Conservation (phyloP, 169 alveolate species). For the Eimeria falciformis region DNA sequence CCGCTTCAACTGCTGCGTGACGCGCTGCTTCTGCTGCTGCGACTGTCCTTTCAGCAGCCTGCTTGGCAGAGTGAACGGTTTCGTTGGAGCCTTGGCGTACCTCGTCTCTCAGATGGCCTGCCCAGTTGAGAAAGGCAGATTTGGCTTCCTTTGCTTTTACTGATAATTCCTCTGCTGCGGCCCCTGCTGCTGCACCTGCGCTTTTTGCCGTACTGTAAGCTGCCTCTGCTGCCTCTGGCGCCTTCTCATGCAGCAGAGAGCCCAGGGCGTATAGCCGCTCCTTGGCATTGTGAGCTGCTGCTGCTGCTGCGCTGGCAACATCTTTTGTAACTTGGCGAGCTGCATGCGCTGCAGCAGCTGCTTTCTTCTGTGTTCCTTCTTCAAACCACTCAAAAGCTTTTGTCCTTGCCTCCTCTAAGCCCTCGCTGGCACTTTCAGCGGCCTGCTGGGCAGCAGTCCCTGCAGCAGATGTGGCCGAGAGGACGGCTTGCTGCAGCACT, state of each 20-base stretch:
- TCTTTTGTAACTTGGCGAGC: conserved; percentile 4
- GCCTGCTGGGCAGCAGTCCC: not conserved
- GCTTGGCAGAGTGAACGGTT: not conserved
- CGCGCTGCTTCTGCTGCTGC: conserved; percentile 36
- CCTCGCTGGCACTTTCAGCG: not conserved
- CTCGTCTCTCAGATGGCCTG: not conserved
- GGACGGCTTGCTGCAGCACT: conserved; percentile 30
- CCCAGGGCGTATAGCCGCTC: conserved; percentile 9
- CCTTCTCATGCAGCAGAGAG: conserved; percentile 1
- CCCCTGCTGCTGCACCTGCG: conserved; percentile 43
- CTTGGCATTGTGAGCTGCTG: conserved; percentile 25
- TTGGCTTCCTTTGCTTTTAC: conserved; percentile 14
- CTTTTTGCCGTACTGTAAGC: not conserved
- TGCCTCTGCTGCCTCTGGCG: conserved; percentile 46
- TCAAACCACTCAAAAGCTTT: not conserved
- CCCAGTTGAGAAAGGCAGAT: not conserved
- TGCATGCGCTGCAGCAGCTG: not conserved
- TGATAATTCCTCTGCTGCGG: conserved; percentile 39
- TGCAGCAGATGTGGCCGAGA: not conserved
- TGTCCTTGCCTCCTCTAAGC: not conserved
- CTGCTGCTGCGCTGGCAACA: conserved; percentile 33
- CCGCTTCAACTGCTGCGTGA: not conserved
- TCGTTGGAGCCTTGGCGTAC: not conserved
- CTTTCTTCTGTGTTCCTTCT: not conserved
- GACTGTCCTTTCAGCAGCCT: conserved; percentile 10